Evolutionary conservation across 495 filamentous ascomycete species (phyloP), one percentile per base, ranked within the genome.

Genomic region (Tirmania nivea): DNA sequence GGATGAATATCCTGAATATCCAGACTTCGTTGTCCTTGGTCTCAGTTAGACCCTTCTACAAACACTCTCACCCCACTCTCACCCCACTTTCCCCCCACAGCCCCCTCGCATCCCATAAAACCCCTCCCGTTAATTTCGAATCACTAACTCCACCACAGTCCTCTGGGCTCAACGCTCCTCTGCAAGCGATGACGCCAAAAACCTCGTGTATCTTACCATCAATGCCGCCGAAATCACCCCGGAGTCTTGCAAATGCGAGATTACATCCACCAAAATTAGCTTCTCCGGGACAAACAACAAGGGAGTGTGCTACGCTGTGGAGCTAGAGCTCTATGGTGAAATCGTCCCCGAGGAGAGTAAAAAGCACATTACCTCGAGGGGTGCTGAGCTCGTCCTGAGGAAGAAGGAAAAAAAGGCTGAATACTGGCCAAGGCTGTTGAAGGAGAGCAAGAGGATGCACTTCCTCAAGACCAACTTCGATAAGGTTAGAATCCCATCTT

Each of bases 391-490:
- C 61, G 81, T 90, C 63, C 75, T 97, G 70, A 76, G 81, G 67
- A 97, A 97, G 84, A 94, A 95, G 81, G 87, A 92, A 60, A 73
- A 86, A 34, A 83, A 84, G 68, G 73, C 79, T 55, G 84, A 86
- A 63, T 96, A 79, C 75, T 97, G 90, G 90, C 90, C 90, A 39
- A 78, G 90, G 59, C 75, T 97, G 54, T 71, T 94, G 63, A 94
- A 95, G 79, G 83, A 85, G 25, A 68, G 69, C 37, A 81, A 86
- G 77, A 94, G 84, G 75, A 65, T 80, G 52, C 90, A 96, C 73
- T 97, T 90, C 78, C 69, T 97, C 63, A 95, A 94, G 84, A 97
- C 90, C 60, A 81, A 97, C 69, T 97, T 97, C 63, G 86, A 95
- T 70, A 96, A 96, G 78, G 81, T 84, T 31, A 31, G 25, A 31